Base-by-base conservation (phyloP, 139 green algal genomes). In the Closterium sp. region DNA sequence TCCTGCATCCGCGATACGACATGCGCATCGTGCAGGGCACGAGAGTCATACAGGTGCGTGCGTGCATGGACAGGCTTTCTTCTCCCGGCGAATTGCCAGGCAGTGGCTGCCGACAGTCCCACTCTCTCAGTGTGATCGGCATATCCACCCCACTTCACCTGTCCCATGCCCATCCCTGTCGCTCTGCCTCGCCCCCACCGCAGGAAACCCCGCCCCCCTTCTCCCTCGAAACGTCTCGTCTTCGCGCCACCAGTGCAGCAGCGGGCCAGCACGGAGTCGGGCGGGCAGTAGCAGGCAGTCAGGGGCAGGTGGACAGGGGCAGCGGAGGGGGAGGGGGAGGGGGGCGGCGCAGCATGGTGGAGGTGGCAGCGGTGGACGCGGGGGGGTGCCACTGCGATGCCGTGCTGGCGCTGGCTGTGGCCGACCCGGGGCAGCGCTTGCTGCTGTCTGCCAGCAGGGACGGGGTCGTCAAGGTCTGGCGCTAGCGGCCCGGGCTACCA, bases 381-480 rank as follows among this genome's bases (percentile, higher is more conserved):
- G 90, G 83, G 28, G 90, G 92, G 30, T 94, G 92, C 76, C 92
- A 94, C 85, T 31, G 92, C 33, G 92, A 94, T 33, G 38, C 90
- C 66, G 91, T 94, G 34, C 33, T 93, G 84, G 23, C 92, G 0
- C 34, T 94, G 64, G 87, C 89, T 25, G 86, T 34, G 25, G 90
- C 90, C 1, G 36, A 88, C 16, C 86, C 92, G 30, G 90, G 84
- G 30, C 91, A 96, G 25, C 94, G 94, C 64, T 83, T 98, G 90
- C 95, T 98, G 92, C 91, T 98, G 10, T 97, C 94, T 16, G 91
- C 91, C 36, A 95, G 94, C 85, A 89, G 95, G 6, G 97, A 98
- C 81, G 97, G 97, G 4, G 93, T 95, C 34, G 94, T 98, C 76
- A 98, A 98, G 88, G 96, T 96, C 1, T 98, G 97, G 97, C 55